Base-by-base conservation (phyloP, 345 rosid species). In the Eucalyptus tenuipes region DNA sequence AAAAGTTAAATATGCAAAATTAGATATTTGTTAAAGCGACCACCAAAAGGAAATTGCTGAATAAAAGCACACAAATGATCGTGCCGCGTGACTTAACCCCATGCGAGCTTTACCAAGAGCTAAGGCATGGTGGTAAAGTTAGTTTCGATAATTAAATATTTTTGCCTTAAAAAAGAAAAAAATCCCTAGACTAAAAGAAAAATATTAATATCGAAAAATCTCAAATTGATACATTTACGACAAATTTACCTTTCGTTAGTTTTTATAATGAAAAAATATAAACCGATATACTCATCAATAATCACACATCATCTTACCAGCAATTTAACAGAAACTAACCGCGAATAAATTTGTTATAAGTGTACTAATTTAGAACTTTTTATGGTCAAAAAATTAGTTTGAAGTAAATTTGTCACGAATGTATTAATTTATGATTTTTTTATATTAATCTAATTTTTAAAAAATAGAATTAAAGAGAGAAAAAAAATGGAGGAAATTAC, bases 191-290 rank as follows among this genome's bases (percentile, higher is more conserved):
- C 6, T 55, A 2, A 22, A 55, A 53, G 24, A 24, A 8, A 4
- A 55, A 8, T 0, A 50, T 49, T 49, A 16, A 15, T 49, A 49
- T 49, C 0, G 5, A 49, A 0, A 49, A 49, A 15, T 0, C 1
- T 0, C 1, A 15, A 15, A 49, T 0, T 0, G 0, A 49, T 49
- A 49, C 0, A 49, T 16, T 49, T 49, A 49, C 16, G 0, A 15
- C 0, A 49, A 50, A 50, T 50, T 16, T 50, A 16, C 0, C 0
- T 0, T 6, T 16, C 0, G 0, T 16, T 49, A 49, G 0, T 49
- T 14, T 49, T 15, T 0, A 49, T 49, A 3, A 1, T 2, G 0
- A 49, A 5, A 49, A 49, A 49, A 0, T 0, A 49, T 15, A 49
- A 15, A 49, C 3, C 0, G 0, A 15, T 49, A 15, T 15, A 49